Conservation (phyloP, 176 grass and related monocot genomes). For the Carex cristatella region DNA sequence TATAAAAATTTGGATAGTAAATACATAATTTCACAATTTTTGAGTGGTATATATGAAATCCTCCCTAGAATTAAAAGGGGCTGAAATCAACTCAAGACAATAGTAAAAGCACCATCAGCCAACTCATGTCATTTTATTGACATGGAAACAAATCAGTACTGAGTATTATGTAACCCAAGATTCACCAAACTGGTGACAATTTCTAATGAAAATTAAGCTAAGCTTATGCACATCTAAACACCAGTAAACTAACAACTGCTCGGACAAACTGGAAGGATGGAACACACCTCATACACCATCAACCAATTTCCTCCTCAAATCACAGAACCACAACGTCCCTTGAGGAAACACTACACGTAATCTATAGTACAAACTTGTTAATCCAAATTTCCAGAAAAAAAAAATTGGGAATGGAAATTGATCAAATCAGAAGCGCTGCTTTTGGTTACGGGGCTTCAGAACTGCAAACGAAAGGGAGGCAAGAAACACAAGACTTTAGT, state of each 20-base stretch:
- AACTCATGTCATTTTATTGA: conserved; percentile 7
- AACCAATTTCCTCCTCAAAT: not conserved
- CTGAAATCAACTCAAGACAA: not conserved
- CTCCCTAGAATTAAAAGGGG: not conserved
- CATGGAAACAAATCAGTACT: not conserved
- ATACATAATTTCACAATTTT: no score
- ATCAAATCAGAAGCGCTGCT: conserved; percentile 24
- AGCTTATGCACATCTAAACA: conserved; percentile 16
- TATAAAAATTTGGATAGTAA: no score
- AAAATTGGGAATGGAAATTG: not conserved
- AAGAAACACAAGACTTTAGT: conserved; percentile 24
- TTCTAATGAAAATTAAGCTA: not conserved
- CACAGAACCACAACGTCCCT: not conserved
- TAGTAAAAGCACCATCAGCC: not conserved
- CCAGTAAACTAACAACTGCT: not conserved
- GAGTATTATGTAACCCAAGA: conserved; percentile 11
- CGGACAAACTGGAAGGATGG: conserved; percentile 10
- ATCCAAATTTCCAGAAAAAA: conserved; percentile 10
- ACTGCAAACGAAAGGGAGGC: conserved; percentile 34
- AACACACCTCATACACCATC: not conserved
- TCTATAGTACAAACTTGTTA: not conserved
- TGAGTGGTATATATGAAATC: no score
- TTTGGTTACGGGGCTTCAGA: conserved; percentile 31
- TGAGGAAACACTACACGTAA: not conserved
- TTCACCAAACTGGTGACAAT: not conserved